Base-by-base conservation (phyloP, 2,329 filamentous ascomycete genomes). In the Penicillium vulpinum region DNA sequence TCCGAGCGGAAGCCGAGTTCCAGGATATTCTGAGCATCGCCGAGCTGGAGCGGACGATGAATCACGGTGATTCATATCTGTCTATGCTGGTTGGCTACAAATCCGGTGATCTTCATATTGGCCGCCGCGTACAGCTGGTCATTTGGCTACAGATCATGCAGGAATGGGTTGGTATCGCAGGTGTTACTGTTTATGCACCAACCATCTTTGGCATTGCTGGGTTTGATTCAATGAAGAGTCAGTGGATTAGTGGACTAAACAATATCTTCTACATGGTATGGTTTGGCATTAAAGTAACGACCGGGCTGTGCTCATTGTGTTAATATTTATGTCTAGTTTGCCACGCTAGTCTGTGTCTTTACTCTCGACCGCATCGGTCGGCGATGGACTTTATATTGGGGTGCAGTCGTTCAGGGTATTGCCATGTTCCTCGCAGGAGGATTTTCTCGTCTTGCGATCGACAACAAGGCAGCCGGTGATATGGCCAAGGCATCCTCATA, bases 111-210 rank as follows among this genome's bases (percentile, higher is more conserved):
- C 71, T 90, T 9, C 87, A 90, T 61, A 87, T 84, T 0, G 88
- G 83, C 0, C 80, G 88, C 1, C 83, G 88, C 6, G 86, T 89
- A 0, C 86, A 89, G 64, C 79, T 90, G 2, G 86, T 88, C 3
- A 80, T 90, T 35, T 90, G 87, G 86, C 77, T 90, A 9, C 86
- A 89, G 72, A 87, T 89, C 43, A 82, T 89, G 67, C 86, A 89
- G 65, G 84, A 88, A 64, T 88, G 86, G 85, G 81, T 86, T 50
- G 86, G 87, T 0, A 89, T 90, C 58, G 86, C 87, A 0, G 87
- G 85, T 40, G 85, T 90, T 3, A 89, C 86, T 0, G 81, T 89
- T 35, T 85, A 81, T 68, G 70, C 76, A 5, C 78, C 78, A 9
- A 78, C 78, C 1, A 83, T 90, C 52, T 90, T 90, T 69, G 80